phyloP scores from a whole-genome alignment of 2,329 filamentous ascomycete species.

The Microsporum audouinii region DNA sequence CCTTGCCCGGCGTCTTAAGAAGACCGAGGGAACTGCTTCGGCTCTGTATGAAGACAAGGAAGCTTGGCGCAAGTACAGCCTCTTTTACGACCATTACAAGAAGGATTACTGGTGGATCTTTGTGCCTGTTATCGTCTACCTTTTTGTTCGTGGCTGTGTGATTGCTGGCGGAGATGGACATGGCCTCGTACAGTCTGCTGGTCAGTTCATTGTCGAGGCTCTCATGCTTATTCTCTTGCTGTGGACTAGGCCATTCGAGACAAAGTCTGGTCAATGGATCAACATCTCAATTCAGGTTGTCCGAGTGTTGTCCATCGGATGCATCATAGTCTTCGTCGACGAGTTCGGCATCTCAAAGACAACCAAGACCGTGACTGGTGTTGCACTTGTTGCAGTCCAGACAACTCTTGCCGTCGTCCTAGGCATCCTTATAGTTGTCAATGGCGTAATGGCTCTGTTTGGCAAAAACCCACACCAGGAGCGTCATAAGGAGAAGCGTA shows the following conservation, averaged over 20 bases:
- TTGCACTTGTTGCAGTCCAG: constrained; percentile 89
- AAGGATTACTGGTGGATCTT: constrained; percentile 97
- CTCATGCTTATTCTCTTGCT: constrained; percentile 67
- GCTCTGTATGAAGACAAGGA: constrained; percentile 79
- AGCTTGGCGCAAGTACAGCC: constrained; percentile 86
- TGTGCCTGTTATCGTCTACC: constrained; percentile 76
- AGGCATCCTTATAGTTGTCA: constrained; percentile 78
- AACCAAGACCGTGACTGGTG: constrained; percentile 83
- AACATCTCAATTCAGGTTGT: constrained; percentile 87
- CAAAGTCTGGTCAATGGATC: constrained; percentile 79
- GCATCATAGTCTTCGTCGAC: constrained; percentile 87
- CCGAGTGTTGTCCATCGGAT: constrained; percentile 74
- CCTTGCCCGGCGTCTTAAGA: constrained; percentile 62
- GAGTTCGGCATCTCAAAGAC: constrained; percentile 82
- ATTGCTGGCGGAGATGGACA: constrained; percentile 78
- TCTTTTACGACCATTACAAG: constrained; percentile 95
- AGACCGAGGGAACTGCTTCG: constrained; percentile 58
- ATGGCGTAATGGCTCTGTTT: constrained; percentile 71
- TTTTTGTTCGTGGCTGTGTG: constrained; percentile 76
- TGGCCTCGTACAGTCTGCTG: constrained; percentile 67
- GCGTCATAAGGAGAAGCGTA: constrained; percentile 81
- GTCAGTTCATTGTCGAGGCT: constrained; percentile 69
- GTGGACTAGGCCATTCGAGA: constrained; percentile 77
- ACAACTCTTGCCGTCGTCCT: constrained; percentile 69
- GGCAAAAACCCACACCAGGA: constrained; percentile 83